Base-by-base conservation (phyloP, 768 basidiomycete species). In the Kockovaella imperatae region DNA sequence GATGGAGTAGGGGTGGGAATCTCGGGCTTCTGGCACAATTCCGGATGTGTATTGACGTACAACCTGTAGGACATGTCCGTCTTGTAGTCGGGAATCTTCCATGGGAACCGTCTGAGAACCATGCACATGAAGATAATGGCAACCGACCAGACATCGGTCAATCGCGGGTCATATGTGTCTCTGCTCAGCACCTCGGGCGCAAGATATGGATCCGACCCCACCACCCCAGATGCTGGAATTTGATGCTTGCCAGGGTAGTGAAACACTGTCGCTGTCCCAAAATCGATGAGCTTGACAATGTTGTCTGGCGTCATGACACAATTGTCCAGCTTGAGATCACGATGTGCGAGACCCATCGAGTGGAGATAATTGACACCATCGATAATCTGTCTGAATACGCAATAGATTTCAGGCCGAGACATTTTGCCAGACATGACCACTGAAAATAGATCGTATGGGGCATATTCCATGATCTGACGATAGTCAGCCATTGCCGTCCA, bases 341-440 rank as follows among this genome's bases (percentile, higher is more conserved):
- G 87, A 67, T 99, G 95, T 4, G 95, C 95, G 42, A 97, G 83
- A 23, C 95, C 95, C 76, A 97, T 83, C 57, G 87, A 84, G 73
- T 99, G 95, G 41, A 99, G 82, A 70, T 99, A 97, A 72, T 93
- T 86, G 54, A 99, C 93, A 47, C 95, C 95, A 61, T 88, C 86
- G 72, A 91, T 87, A 59, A 99, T 96, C 73, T 99, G 95, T 52
- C 90, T 86, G 74, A 97, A 97, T 56, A 97, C 89, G 70, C 95
- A 99, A 75, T 95, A 97, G 46, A 96, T 90, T 73, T 99, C 93
- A 43, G 91, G 90, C 20, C 95, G 84, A 52, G 83, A 80, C 95
- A 99, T 99, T 75, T 89, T 95, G 56, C 88, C 87, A 14, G 91
- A 90, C 95, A 99, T 99, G 77, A 99, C 95, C 66, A 96, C 91